A percentile compares a stretch with the other conserved stretches of the same genome.
These are phyloP conservation scores for Rhodotorula taiwanensis DNA, from an alignment of 768 basidiomycete genomes.

Conservation along the genomic window DNA sequence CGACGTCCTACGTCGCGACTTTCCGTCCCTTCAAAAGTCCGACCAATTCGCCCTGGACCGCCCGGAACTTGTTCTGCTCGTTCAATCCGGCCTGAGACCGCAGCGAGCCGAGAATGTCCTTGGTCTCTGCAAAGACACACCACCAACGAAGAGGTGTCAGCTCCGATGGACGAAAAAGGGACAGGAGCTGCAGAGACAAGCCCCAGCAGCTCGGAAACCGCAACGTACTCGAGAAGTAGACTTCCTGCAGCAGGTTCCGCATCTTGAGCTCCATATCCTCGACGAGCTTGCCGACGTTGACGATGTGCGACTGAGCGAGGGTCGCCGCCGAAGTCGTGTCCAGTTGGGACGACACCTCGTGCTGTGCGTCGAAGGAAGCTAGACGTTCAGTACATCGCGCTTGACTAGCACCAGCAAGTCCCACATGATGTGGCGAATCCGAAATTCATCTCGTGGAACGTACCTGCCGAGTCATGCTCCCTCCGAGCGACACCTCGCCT, in stretches of 20 bases:
- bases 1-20: background rate
- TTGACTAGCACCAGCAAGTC: no score
- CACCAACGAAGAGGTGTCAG: background rate
- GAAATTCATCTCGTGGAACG: no score
- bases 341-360: slow-evolving; percentile 33
- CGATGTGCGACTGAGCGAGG: slow-evolving; percentile 63
- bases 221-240: slow-evolving; percentile 39
- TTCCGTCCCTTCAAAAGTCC: slow-evolving; percentile 33
- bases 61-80: slow-evolving; percentile 67
- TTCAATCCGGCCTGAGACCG: slow-evolving; percentile 80
- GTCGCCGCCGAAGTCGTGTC: slow-evolving; percentile 40
- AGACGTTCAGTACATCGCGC: no score
- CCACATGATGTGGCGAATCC: no score
- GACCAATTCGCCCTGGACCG: slow-evolving; percentile 77
- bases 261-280: slow-evolving; percentile 99
- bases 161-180: background rate
- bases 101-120: slow-evolving; percentile 87
- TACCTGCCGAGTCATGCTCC: slow-evolving; percentile 96
- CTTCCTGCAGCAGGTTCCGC: slow-evolving; percentile 74
- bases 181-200: background rate
- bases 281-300: slow-evolving; percentile 88
- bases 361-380: slow-evolving; percentile 55
- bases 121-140: slow-evolving; percentile 64
- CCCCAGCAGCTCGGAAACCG: no score
- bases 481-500: slow-evolving; percentile 77